phyloP scores from a whole-genome alignment of 2,329 filamentous ascomycete species.

The Colletotrichum viniferum region DNA sequence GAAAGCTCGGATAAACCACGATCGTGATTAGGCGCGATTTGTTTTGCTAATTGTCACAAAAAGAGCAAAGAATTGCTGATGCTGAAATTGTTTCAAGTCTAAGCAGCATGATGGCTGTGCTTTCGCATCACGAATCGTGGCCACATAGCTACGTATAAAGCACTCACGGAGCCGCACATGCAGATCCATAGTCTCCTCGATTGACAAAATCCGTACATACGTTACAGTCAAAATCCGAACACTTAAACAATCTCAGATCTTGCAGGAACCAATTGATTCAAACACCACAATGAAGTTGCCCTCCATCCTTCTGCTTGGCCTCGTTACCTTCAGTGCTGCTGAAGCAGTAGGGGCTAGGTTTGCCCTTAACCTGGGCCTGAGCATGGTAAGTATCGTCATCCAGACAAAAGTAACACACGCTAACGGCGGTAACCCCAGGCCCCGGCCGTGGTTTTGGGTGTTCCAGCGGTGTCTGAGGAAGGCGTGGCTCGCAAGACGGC shows the following conservation, averaged over 20 bases:
- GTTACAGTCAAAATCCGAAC: not conserved
- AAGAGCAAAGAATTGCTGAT: not conserved
- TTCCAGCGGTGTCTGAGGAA: not conserved
- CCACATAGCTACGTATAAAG: not conserved
- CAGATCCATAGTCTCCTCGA: too few species aligned
- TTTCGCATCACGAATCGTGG: not conserved
- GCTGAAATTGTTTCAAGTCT: not conserved
- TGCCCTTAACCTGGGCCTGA: not conserved
- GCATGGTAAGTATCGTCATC: not conserved
- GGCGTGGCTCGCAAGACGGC: not conserved
- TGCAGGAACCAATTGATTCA: not conserved
- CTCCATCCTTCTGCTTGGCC: not conserved
- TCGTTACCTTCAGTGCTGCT: not conserved
- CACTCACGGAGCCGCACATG: too few species aligned
- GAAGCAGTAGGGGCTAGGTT: not conserved
- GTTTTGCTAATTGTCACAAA: not conserved
- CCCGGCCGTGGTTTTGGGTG: not conserved
- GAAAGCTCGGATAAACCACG: not conserved
- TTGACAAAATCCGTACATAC: not conserved
- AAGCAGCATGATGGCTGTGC: not conserved
- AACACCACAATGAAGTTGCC: not conserved
- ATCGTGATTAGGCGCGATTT: not conserved
- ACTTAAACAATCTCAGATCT: accelerated
- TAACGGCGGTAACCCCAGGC: accelerated
- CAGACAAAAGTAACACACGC: accelerated